These are phyloP conservation scores for Zarea fungicola DNA, from an alignment of 2,329 filamentous ascomycete genomes.

Conservation along the genomic window DNA sequence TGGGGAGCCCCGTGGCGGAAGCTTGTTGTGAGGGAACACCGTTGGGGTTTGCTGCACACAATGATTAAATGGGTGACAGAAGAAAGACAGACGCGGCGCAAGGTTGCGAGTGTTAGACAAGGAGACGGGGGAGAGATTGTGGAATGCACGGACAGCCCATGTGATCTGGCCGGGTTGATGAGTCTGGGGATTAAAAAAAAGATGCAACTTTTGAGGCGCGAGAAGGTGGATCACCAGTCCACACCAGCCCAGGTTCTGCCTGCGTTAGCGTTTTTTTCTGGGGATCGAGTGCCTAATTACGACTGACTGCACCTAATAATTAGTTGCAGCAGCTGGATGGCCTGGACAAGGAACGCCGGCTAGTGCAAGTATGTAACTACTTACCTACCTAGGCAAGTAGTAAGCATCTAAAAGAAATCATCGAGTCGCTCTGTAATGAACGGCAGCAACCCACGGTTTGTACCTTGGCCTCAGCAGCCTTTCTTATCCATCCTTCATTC, in stretches of 20 bases:
- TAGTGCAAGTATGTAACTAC: no score
- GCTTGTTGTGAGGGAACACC: not conserved
- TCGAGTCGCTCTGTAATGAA: no score
- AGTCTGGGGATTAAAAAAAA: slow-evolving; percentile 10
- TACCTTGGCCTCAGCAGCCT: no score
- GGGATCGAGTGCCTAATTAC: not conserved
- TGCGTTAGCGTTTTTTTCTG: not conserved
- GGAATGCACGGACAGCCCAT: slow-evolving; percentile 10
- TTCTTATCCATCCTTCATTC: not conserved
- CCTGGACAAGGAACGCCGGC: no score
- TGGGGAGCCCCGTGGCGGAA: no score
- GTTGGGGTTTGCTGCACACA: not conserved
- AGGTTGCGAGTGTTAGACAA: not conserved
- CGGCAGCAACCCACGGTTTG: no score
- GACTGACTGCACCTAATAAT: not conserved
- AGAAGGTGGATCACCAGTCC: slow-evolving; percentile 10
- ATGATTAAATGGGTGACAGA: not conserved
- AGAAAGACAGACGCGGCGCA: not conserved
- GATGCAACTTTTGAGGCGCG: slow-evolving; percentile 8
- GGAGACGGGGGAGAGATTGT: slow-evolving; percentile 5
- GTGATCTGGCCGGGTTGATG: slow-evolving; percentile 12
- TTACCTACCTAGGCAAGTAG: no score
- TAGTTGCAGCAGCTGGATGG: not conserved
- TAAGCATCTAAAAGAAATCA: not conserved
- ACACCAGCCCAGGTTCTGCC: not conserved